A percentile compares a stretch with the other conserved stretches of the same genome.
phyloP scores from a whole-genome alignment of 2,329 filamentous ascomycete species.

The Shiraia bambusicola region DNA sequence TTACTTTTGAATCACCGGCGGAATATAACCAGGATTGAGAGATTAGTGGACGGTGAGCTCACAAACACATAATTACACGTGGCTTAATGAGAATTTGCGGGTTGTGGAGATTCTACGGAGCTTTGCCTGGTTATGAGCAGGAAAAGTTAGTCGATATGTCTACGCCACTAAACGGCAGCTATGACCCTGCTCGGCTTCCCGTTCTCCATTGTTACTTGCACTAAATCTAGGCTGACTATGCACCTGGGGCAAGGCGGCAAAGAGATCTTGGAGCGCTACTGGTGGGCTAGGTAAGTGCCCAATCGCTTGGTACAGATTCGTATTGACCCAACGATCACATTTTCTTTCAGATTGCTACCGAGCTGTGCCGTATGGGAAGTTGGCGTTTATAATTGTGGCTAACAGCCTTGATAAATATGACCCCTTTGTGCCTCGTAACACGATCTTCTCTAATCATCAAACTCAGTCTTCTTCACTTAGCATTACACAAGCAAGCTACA shows the following conservation, averaged over 20 bases:
- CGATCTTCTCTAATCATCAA: background rate
- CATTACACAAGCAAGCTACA: background rate
- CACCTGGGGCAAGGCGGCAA: conserved; percentile 11
- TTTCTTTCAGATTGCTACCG: conserved; percentile 11
- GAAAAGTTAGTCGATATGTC: background rate
- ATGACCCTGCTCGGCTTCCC: conserved; percentile 18
- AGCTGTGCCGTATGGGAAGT: conserved; percentile 2
- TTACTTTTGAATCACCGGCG: too few species aligned
- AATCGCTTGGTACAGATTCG: conserved; percentile 11
- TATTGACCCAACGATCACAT: conserved; percentile 14
- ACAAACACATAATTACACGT: too few species aligned
- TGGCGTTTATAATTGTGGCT: conserved; percentile 1
- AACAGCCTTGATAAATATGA: conserved; percentile 12
- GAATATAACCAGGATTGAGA: too few species aligned
- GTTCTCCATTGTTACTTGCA: conserved; percentile 19
- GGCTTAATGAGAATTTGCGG: too few species aligned
- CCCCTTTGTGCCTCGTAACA: background rate
- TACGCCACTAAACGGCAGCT: conserved; percentile 14
- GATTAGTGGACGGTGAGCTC: too few species aligned
- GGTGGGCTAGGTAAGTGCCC: conserved; percentile 20
- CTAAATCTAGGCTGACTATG: conserved; percentile 14
- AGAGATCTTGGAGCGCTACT: conserved; percentile 6
- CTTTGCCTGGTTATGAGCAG: too few species aligned
- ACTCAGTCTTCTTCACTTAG: background rate
- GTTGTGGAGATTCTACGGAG: too few species aligned